These are phyloP conservation scores for Rutstroemia sp. DNA, from an alignment of 2,329 filamentous ascomycete genomes.

Conservation along the genomic window DNA sequence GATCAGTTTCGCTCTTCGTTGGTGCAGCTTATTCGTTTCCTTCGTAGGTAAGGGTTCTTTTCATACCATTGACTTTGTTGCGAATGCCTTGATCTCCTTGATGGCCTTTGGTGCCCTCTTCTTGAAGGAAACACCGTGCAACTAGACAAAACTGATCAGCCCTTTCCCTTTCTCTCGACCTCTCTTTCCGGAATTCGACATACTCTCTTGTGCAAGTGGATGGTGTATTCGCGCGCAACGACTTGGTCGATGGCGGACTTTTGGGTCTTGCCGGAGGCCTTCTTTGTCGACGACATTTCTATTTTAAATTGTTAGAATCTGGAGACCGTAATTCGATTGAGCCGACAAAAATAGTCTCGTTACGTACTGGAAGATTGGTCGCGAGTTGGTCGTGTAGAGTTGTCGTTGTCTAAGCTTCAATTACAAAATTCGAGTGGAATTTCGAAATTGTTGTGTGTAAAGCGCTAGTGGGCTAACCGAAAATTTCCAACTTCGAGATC, in stretches of 20 bases:
- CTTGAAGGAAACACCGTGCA: constrained; percentile 98
- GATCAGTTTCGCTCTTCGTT: not conserved
- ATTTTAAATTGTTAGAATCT: constrained; percentile 3
- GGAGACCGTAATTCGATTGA: constrained; percentile 2
- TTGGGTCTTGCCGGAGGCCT: constrained; percentile 60
- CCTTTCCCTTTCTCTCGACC: constrained; percentile 9
- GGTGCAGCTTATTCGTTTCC: not conserved
- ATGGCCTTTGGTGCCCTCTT: constrained; percentile 97
- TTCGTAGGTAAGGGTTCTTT: not conserved
- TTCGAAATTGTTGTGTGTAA: constrained; percentile 16
- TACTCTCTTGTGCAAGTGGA: constrained; percentile 99
- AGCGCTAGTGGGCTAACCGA: constrained; percentile 5
- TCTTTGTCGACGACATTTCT: constrained; percentile 63
- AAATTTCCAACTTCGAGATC: not conserved
- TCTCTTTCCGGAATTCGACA: constrained; percentile 36
- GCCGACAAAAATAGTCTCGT: not conserved
- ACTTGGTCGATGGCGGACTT: constrained; percentile 98
- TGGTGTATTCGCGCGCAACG: constrained; percentile 99
- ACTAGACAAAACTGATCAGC: constrained; percentile 55
- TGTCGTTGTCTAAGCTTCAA: constrained; percentile 14
- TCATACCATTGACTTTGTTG: constrained; percentile 90
- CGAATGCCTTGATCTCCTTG: constrained; percentile 99
- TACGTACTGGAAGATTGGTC: constrained; percentile 24
- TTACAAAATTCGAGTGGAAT: constrained; percentile 2
- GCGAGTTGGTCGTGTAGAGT: constrained; percentile 19